These are phyloP conservation scores for Globisporangium viniferum DNA, from an alignment of 352 stramenopile genomes.

Conservation along the genomic window DNA sequence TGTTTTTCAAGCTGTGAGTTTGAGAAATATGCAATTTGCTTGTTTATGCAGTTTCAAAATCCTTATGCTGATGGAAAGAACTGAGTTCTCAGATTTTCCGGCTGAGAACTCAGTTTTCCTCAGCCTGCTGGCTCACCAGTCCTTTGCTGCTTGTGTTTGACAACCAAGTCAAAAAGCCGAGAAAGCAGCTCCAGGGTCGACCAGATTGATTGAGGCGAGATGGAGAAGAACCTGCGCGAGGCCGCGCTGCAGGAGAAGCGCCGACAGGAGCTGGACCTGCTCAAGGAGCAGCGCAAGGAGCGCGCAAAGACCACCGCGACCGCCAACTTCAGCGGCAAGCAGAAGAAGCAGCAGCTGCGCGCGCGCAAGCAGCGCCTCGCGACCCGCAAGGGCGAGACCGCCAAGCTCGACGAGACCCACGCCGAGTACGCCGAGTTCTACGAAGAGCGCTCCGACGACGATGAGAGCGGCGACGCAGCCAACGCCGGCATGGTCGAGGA, in stretches of 20 bases:
- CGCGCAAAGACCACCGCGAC: conserved; percentile 49
- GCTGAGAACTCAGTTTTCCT: background rate
- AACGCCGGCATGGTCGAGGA: conserved; percentile 16
- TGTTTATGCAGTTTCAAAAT: background rate
- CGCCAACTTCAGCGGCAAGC: conserved; percentile 79
- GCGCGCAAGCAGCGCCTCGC: conserved; percentile 77
- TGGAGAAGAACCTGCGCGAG: conserved; percentile 60
- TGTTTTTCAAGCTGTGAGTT: no score
- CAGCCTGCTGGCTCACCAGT: background rate
- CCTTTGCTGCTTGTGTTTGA: background rate
- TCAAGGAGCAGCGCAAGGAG: conserved; percentile 83
- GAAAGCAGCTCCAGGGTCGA: background rate
- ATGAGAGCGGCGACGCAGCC: conserved; percentile 20
- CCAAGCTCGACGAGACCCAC: conserved; percentile 32
- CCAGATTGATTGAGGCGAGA: background rate
- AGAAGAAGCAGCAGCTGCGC: conserved; percentile 84
- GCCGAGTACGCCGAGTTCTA: conserved; percentile 61
- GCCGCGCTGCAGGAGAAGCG: conserved; percentile 66
- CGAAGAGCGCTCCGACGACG: conserved; percentile 24
- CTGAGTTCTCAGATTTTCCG: background rate
- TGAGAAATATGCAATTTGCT: no score
- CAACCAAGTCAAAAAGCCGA: background rate
- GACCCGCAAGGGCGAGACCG: conserved; percentile 56
- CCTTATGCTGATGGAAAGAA: background rate
- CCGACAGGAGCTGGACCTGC: conserved; percentile 64